Conservation (phyloP, 108 stramenopile genomes). For the Chaetoceros tenuissimus region DNA sequence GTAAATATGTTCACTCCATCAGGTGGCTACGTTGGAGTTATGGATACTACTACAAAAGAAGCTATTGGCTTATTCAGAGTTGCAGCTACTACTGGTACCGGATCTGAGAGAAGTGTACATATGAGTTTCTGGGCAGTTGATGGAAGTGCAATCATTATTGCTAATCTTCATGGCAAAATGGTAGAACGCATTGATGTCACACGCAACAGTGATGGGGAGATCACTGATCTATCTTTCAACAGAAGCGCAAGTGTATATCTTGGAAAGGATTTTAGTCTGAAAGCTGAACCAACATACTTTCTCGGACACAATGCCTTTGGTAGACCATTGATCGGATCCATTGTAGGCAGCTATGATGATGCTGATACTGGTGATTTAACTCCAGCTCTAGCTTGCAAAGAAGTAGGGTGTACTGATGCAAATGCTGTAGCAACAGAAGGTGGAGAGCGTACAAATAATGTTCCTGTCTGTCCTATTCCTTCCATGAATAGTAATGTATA, state of each 20-base stretch:
- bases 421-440: background rate
- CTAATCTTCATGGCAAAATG: constrained; percentile 23
- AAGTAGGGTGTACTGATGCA: constrained; percentile 10
- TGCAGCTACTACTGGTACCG: background rate
- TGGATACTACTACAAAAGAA: constrained; percentile 16
- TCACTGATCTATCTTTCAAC: constrained; percentile 12
- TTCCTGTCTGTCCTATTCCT: constrained; percentile 26
- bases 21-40: constrained; percentile 18
- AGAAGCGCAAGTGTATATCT: constrained; percentile 16
- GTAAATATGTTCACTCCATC: constrained; percentile 18
- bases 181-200: constrained; percentile 23
- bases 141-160: constrained; percentile 10
- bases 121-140: constrained; percentile 23
- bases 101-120: constrained; percentile 10
- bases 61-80: constrained; percentile 26
- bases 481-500: background rate
- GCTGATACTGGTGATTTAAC: constrained; percentile 16
- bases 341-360: constrained; percentile 10
- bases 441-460: constrained; percentile 15
- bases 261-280: constrained; percentile 6
- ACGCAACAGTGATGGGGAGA: constrained; percentile 9
- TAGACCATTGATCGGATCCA: constrained; percentile 7
- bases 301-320: constrained; percentile 18
- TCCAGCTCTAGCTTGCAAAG: constrained; percentile 17
- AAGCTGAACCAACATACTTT: constrained; percentile 16